Base-by-base conservation (phyloP, 805 yeast genomes). In the Myxozyma neotropica region DNA sequence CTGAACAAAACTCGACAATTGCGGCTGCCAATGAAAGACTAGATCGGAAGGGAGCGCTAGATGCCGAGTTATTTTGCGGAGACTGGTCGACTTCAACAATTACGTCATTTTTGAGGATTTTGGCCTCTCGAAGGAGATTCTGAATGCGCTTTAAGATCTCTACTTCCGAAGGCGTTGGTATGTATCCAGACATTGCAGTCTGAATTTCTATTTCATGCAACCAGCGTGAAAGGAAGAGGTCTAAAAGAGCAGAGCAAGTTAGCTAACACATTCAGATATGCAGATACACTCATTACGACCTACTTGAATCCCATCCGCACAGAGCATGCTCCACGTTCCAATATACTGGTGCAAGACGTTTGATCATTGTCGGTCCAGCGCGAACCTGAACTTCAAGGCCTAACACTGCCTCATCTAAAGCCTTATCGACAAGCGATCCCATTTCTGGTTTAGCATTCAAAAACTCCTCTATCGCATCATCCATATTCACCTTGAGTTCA, bases 241-340 rank as follows among this genome's bases (percentile, higher is more conserved):
- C 53, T 51, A 35, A 15, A 26, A 10, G 7, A 2, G 6, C 12
- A 13, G 8, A 38, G 43, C 43, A 38, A 38, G n/a, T 4, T 38
- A n/a, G 4, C 43, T 8, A 38, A 38, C n/a, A 38, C 8, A 13
- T 10, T n/a, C 21, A 15, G 23, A 4, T 10, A 48, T 17, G 12
- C 24, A 31, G 35, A 12, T 19, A 13, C 17, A 1, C n/a, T 24
- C 21, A 10, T 10, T 6, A 36, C 6, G 5, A 46, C 57, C 36
- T 36, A 53, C 57, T 53, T 15, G 57, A 50, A 26, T 56, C 59
- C 59, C 59, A 56, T 4, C 59, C 59, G n/a, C 59, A 56, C 7
- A 56, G 26, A 4, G 59, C 55, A 35, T 56, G 55, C 42, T 56
- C 55, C n/a, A 56, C 54, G 31, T 45, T 48, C 52, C 59, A 56